Evolutionary conservation across 2,329 filamentous ascomycete species (phyloP), one percentile per base, ranked within the genome.

Genomic region (Botrytis cinerea): DNA sequence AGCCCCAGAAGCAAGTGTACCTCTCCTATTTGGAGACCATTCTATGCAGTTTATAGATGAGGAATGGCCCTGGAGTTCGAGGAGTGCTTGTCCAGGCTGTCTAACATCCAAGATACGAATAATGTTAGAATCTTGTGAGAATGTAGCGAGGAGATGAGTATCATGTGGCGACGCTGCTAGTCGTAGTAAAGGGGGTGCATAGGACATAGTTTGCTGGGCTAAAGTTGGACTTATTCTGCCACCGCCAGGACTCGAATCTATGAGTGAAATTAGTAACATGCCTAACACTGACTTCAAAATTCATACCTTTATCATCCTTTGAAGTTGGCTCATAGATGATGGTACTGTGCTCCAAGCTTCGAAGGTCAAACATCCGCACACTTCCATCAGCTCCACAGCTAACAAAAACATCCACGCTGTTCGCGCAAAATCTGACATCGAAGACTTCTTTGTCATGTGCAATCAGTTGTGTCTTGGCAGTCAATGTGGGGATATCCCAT

Each of bases 361-460:
- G 90, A 75, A 99, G 86, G 83, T 99, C 96, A 83, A 99, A 99
- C 96, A 99, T 99, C 78, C 96, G 90, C 40, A 99, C 96, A 82
- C 95, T 98, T 57, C 96, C 96, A 81, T 99, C 96, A 73, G 97
- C 95, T 70, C 96, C 96, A 82, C 96, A 99, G 82, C 94, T 97
- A 46, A 98, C 96, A 82, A 99, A 99, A 1, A 98, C 95, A 80
- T 99, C 96, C n/a, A 97, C 94, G 79, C 94, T 98, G 78, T 97
- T 96, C 67, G 96, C 96, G 84, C 96, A 99, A 84, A 99, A 99
- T 32, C 96, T 91, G 66, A 99, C 96, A 81, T 99, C 96, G 80
- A 97, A 99, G 9, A 99, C 96, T 83, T 99, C 96, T 83, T 98
- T 98, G 84, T 99, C 96, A 82, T 99, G 96, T 32, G 96, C 96